Evolutionary conservation across 345 rosid genomes (phyloP).

Genomic region (Schrenkiella parvula): DNA sequence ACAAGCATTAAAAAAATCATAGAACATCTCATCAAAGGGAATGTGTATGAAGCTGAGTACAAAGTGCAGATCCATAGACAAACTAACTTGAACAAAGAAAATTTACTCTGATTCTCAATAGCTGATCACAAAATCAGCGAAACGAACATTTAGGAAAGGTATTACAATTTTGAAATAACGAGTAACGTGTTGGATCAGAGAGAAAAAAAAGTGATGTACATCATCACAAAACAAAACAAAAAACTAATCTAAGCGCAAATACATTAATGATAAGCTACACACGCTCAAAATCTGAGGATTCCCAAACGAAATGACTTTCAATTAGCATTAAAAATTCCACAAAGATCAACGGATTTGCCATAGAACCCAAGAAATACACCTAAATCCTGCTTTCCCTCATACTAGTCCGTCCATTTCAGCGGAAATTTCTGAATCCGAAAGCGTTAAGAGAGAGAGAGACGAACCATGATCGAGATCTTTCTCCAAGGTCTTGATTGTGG

Average conservation of each 20-base stretch:
- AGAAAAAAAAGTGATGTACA: not conserved
- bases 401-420: no score
- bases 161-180: not conserved
- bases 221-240: not conserved
- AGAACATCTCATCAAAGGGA: not conserved
- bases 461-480: conserved; percentile 53
- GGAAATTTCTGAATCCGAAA: not conserved
- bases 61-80: not conserved
- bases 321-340: no score
- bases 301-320: not conserved
- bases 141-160: not conserved
- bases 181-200: no score
- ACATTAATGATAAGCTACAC: no score
- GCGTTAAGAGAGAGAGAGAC: not conserved
- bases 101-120: not conserved
- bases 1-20: not conserved
- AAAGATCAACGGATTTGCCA: no score
- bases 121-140: not conserved
- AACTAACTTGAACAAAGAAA: not conserved
- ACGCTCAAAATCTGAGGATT: not conserved
- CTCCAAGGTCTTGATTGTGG: conserved; percentile 53
- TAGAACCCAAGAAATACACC: no score
- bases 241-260: not conserved
- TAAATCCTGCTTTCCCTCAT: no score
- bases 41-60: not conserved